phyloP scores from a whole-genome alignment of 768 basidiomycete genomes.

The Auriscalpium vulgare region DNA sequence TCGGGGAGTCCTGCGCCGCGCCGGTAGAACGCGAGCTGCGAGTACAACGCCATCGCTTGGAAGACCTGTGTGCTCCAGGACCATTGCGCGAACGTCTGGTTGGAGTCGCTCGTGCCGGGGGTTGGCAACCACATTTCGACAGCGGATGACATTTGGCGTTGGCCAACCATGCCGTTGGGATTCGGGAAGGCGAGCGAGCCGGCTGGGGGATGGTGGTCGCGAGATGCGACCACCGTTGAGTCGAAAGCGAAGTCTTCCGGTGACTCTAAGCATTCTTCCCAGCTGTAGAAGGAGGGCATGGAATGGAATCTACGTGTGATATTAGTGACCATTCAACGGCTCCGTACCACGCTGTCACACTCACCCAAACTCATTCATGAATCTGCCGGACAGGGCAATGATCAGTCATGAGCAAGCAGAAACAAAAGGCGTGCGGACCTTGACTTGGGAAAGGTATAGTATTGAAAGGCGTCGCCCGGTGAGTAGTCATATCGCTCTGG shows the following conservation, averaged over 20 bases:
- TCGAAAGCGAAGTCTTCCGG: slow-evolving; percentile 50
- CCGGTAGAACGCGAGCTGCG: slow-evolving; percentile 50
- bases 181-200: slow-evolving; percentile 46
- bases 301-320: slow-evolving; percentile 38
- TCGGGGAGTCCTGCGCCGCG: slow-evolving; percentile 50
- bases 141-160: slow-evolving; percentile 41
- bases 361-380: slow-evolving; percentile 54
- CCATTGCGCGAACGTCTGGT: slow-evolving; percentile 57
- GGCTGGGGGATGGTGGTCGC: slow-evolving; percentile 50
- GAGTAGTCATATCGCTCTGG: slow-evolving; percentile 53
- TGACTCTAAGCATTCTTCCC: slow-evolving; percentile 46
- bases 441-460: slow-evolving; percentile 43
- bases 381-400: slow-evolving; percentile 23
- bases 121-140: slow-evolving; percentile 51
- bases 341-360: slow-evolving; percentile 1
- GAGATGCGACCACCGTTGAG: slow-evolving; percentile 45
- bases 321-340: neutral
- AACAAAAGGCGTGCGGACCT: slow-evolving; percentile 22
- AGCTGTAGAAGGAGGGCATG: slow-evolving; percentile 53
- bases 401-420: neutral
- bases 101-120: slow-evolving; percentile 38
- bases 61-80: slow-evolving; percentile 56
- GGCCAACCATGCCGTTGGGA: slow-evolving; percentile 44
- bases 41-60: slow-evolving; percentile 52
- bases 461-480: slow-evolving; percentile 42